Conservation (phyloP, 106 monocot genomes). For the Dendrobium catenatum region DNA sequence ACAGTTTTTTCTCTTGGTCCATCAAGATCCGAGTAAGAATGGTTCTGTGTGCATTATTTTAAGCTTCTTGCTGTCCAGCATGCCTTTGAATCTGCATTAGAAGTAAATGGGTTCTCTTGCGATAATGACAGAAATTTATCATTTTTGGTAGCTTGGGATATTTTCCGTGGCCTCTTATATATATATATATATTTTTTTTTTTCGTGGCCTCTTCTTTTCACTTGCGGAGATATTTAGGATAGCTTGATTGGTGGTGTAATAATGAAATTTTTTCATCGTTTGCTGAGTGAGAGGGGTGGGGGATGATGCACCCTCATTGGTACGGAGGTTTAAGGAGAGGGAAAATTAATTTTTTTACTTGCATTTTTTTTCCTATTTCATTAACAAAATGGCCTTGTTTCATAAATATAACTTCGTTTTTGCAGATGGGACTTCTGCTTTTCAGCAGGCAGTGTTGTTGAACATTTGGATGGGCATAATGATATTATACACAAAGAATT, state of each 20-base stretch:
- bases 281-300: not conserved
- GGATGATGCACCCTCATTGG: too few species aligned
- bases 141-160: not conserved
- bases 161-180: too few species aligned
- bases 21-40: slow-evolving; percentile 91
- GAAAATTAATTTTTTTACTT: not conserved
- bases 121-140: not conserved
- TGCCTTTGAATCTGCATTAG: not conserved
- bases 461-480: slow-evolving; percentile 90
- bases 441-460: slow-evolving; percentile 60
- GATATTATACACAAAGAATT: slow-evolving; percentile 93
- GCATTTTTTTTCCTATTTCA: not conserved
- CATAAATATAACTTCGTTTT: slow-evolving; percentile 5
- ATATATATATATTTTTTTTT: too few species aligned
- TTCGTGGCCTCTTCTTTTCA: too few species aligned
- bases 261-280: not conserved
- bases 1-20: slow-evolving; percentile 89
- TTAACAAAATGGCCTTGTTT: not conserved
- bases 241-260: not conserved
- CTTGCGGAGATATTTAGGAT: not conserved
- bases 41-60: not conserved
- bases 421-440: slow-evolving; percentile 98
- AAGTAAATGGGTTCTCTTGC: not conserved
- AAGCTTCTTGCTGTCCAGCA: not conserved
- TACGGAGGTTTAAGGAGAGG: not conserved